Evolutionary conservation across 306 rosid genomes (phyloP).

Genomic region (Pyrus betulifolia): DNA sequence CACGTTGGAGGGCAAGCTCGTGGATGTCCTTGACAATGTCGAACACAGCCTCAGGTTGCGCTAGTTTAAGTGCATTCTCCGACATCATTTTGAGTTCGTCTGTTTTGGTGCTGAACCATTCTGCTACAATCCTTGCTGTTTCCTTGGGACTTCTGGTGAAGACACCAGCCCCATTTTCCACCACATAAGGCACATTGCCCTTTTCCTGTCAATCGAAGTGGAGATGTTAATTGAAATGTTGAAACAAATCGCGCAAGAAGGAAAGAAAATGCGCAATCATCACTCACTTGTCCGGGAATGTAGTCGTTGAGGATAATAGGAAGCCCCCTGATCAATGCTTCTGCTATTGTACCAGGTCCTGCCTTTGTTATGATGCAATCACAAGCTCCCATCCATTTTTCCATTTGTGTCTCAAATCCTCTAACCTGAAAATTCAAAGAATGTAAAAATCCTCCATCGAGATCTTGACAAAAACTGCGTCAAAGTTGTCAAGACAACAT

Average conservation of each 20-base stretch:
- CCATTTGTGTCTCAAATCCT: conserved; percentile 89
- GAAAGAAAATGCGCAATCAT: not conserved
- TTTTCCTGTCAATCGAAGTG: conserved; percentile 50
- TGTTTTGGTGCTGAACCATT: conserved; percentile 80
- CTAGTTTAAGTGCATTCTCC: conserved; percentile 72
- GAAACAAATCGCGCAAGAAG: not conserved
- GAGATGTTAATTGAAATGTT: conserved; percentile 3
- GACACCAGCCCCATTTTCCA: conserved; percentile 90
- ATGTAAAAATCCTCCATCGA: not conserved
- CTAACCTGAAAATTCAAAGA: conserved; percentile 42
- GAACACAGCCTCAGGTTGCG: conserved; percentile 94
- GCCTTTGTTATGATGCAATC: conserved; percentile 99
- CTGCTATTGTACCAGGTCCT: conserved; percentile 98
- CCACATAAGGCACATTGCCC: conserved; percentile 96
- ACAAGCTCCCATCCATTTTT: conserved; percentile 99
- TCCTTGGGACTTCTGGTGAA: conserved; percentile 86
- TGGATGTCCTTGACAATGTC: conserved; percentile 85
- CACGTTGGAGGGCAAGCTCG: conserved; percentile 69
- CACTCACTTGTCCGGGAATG: conserved; percentile 89
- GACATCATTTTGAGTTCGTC: conserved; percentile 67
- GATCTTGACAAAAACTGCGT: not conserved
- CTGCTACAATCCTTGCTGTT: conserved; percentile 67
- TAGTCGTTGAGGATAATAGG: conserved; percentile 91
- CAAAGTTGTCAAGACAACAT: not conserved
- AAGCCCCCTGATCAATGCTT: conserved; percentile 96